Percentiles rank a stretch among this genome's conserved stretches.
Conservation (phyloP, 805 yeast species). For the Starmerella cellae region DNA sequence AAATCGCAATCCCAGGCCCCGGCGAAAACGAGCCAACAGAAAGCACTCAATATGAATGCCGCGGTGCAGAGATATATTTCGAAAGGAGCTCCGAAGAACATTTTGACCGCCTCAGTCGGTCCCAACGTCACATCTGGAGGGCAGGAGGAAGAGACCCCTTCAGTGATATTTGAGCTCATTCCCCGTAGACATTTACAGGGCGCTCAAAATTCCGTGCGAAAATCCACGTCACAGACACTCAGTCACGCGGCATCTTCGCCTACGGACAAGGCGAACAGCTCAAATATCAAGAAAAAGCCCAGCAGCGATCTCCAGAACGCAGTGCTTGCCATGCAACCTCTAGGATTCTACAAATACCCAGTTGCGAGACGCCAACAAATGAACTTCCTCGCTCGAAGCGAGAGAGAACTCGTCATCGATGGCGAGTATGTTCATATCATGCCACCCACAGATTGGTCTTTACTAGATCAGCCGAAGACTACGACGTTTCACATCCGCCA, state of each 20-base stretch:
- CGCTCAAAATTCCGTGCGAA: background rate
- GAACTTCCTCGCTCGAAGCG: constrained; percentile 68
- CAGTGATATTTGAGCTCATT: background rate
- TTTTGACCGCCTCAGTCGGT: background rate
- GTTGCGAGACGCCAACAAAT: constrained; percentile 83
- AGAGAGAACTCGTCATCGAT: constrained; percentile 73
- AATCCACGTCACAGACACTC: background rate
- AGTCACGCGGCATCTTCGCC: background rate
- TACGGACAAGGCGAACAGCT: background rate
- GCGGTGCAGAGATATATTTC: too few relatives aligned
- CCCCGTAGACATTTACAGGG: background rate
- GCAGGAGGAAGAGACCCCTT: background rate
- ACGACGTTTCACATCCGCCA: constrained; percentile 77
- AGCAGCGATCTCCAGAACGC: constrained; percentile 8
- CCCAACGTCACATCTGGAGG: too few relatives aligned
- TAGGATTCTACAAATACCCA: constrained; percentile 64
- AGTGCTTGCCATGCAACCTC: constrained; percentile 20
- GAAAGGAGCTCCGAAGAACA: background rate
- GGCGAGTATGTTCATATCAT: constrained; percentile 87
- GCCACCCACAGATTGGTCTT: constrained; percentile 66
- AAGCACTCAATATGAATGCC: background rate
- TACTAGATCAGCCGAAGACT: constrained; percentile 67
- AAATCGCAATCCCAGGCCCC: constrained; percentile 3
- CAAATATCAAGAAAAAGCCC: background rate
- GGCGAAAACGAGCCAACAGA: background rate